Conservation (phyloP, 1,284 basidiomycete species). For the Moniliophthora roreri region DNA sequence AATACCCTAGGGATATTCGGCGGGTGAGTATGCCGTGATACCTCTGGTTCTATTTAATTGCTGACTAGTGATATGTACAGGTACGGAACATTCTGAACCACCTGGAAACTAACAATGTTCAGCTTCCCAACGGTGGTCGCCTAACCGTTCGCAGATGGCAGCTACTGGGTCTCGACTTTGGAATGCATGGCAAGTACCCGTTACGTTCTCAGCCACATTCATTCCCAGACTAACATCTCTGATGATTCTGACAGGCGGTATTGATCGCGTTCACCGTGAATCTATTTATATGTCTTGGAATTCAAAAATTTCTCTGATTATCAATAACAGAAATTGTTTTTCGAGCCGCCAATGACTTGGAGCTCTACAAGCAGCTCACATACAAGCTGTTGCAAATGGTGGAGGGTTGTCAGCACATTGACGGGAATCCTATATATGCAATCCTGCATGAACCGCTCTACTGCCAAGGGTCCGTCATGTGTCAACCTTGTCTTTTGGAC, state of each 20-base stretch:
- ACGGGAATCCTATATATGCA: conserved; percentile 51
- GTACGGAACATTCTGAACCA: conserved; percentile 40
- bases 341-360: conserved; percentile 44
- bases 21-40: conserved; percentile 28
- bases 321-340: conserved; percentile 41
- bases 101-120: conserved; percentile 35
- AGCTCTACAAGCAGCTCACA: conserved; percentile 39
- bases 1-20: conserved; percentile 47
- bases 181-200: conserved; percentile 34
- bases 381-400: conserved; percentile 43
- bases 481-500: too few species aligned
- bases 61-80: conserved; percentile 24
- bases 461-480: conserved; percentile 41
- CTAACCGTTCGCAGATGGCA: conserved; percentile 41
- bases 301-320: not conserved
- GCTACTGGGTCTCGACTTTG: conserved; percentile 44
- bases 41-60: not conserved
- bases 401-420: conserved; percentile 35
- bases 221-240: not conserved
- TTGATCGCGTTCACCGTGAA: conserved; percentile 49
- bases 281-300: not conserved
- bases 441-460: conserved; percentile 51
- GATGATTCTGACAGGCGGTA: conserved; percentile 43
- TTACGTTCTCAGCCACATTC: not conserved
- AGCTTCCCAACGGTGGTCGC: conserved; percentile 41